Evolutionary conservation across 768 basidiomycete genomes (phyloP), one percentile per base, ranked within the genome.

Genomic region (Myochromella boudieri): DNA sequence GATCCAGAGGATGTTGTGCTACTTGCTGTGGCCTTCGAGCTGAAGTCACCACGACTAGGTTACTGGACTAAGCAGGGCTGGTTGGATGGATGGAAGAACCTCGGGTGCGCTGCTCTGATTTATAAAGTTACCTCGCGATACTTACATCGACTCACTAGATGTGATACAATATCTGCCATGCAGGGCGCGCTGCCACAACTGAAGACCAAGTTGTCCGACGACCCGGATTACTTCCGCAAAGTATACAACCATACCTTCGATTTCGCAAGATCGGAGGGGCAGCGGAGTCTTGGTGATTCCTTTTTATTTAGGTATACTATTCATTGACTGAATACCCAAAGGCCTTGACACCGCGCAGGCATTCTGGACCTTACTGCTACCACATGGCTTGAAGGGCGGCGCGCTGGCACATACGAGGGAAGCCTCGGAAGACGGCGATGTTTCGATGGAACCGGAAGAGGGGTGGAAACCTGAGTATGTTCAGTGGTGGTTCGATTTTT

Each of bases 171-270:
- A 52, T 62, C 74, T 0, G 68, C 62, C 12, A 90, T 95, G 81
- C 75, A 76, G 59, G 58, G 60, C 3, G 61, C 76, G 11, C 67
- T 93, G n/a, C 54, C 66, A 3, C 70, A 68, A 39, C 66, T 94
- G 44, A 74, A 82, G 42, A 60, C 70, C 26, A 79, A 77, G 57
- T 79, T 94, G 25, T 76, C 69, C n/a, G 69, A 72, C 1, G 84
- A 92, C 55, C 69, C 80, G 0, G 68, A 62, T 0, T 90, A 90
- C 66, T 95, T 93, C 66, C 74, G 72, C 47, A 76, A 78, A 42
- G 88, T 95, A 4, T 95, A 94, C 67, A 76, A 74, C 46, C 81
- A 81, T 60, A 86, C 89, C 0, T 95, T 95, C 57, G 81, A 84
- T 42, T 91, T 94, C 67, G 86, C 85, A 22, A 79, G 82, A 34